Percentiles rank a stretch among this genome's conserved stretches.
phyloP scores from a whole-genome alignment of 805 yeast species.

The Teunomyces aglyptinius region DNA sequence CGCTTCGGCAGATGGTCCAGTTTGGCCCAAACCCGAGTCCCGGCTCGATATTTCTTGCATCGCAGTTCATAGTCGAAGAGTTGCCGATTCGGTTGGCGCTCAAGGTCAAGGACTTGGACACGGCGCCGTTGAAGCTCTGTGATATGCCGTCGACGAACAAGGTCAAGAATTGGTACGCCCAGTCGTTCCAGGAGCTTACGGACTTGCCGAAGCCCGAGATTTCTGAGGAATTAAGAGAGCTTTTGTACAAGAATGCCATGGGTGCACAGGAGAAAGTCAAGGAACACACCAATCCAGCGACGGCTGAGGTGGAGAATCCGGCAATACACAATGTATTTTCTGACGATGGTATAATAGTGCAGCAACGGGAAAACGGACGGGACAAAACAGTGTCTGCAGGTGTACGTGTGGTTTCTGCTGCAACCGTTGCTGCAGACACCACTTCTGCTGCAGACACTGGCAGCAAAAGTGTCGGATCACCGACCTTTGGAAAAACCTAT shows the following conservation, averaged over 20 bases:
- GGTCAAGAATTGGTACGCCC: slow-evolving; percentile 88
- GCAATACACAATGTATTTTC: slow-evolving; percentile 40
- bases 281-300: slow-evolving; percentile 24
- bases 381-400: slow-evolving; percentile 17
- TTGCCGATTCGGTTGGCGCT: slow-evolving; percentile 84
- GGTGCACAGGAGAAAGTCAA: slow-evolving; percentile 6
- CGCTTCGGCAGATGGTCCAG: slow-evolving; percentile 86
- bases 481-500: slow-evolving; percentile 44
- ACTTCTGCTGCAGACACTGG: slow-evolving; percentile 4
- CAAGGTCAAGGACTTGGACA: slow-evolving; percentile 79
- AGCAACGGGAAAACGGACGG: slow-evolving; percentile 7
- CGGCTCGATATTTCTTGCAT: slow-evolving; percentile 77
- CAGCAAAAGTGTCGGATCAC: slow-evolving; percentile 19
- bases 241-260: slow-evolving; percentile 24
- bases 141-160: slow-evolving; percentile 71
- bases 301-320: slow-evolving; percentile 29
- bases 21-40: slow-evolving; percentile 79
- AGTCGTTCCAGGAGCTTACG: slow-evolving; percentile 82
- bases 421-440: not conserved
- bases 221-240: slow-evolving; percentile 37
- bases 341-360: slow-evolving; percentile 52
- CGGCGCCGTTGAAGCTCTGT: slow-evolving; percentile 71
- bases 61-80: slow-evolving; percentile 82
- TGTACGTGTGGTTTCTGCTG: slow-evolving; percentile 2
- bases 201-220: slow-evolving; percentile 57